Evolutionary conservation across 2,329 filamentous ascomycete species (phyloP).

Genomic region (Ceratocystis alfenasii): DNA sequence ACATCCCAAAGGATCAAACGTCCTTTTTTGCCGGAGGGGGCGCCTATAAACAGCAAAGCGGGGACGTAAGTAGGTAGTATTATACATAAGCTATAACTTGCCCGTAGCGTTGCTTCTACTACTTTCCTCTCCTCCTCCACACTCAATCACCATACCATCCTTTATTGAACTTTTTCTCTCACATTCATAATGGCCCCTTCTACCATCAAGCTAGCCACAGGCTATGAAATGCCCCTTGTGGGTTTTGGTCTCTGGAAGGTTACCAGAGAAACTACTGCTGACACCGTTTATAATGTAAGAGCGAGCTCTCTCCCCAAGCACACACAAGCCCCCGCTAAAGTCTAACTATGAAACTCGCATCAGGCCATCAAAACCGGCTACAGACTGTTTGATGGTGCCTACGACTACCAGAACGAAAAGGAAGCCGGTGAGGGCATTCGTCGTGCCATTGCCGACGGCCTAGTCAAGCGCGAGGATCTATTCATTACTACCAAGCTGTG

Average conservation of each 20-base stretch:
- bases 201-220: slow-evolving; percentile 50
- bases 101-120: slow-evolving; percentile 24
- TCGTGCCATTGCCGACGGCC: slow-evolving; percentile 63
- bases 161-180: not conserved
- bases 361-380: slow-evolving; percentile 50
- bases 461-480: slow-evolving; percentile 60
- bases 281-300: slow-evolving; percentile 57
- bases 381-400: slow-evolving; percentile 49
- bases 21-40: slow-evolving; percentile 27
- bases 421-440: slow-evolving; percentile 65
- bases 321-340: not conserved
- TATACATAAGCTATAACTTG: not conserved
- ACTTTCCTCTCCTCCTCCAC: slow-evolving; percentile 21
- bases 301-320: not conserved
- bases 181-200: slow-evolving; percentile 21
- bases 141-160: not conserved
- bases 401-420: slow-evolving; percentile 72
- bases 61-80: not conserved
- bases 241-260: slow-evolving; percentile 80
- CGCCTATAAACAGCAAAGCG: slow-evolving; percentile 23
- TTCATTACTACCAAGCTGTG: slow-evolving; percentile 91
- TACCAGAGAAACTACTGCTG: slow-evolving; percentile 57
- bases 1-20: slow-evolving; percentile 36
- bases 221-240: slow-evolving; percentile 60
- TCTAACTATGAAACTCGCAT: not conserved